Evolutionary conservation across 2,329 filamentous ascomycete species (phyloP).

Genomic region (Botryotinia globosa): DNA sequence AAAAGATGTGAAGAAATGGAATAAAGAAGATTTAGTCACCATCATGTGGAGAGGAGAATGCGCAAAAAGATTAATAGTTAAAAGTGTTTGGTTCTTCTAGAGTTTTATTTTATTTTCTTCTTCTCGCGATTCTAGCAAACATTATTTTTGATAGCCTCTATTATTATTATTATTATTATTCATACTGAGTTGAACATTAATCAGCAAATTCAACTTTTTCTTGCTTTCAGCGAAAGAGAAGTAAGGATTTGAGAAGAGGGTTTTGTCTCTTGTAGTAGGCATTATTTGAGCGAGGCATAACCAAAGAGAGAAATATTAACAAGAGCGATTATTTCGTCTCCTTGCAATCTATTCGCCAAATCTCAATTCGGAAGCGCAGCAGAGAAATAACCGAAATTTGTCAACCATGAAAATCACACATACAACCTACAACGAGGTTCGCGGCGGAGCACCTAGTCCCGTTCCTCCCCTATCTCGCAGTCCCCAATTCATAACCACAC

Average conservation of each 20-base stretch:
- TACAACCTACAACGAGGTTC: slow-evolving; percentile 8
- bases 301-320: not conserved
- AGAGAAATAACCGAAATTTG: not conserved
- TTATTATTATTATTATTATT: not conserved
- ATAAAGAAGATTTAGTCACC: slow-evolving; percentile 3
- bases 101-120: not conserved
- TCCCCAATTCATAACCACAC: not conserved
- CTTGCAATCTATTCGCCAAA: not conserved
- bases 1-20: not conserved
- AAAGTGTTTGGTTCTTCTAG: not conserved
- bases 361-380: not conserved
- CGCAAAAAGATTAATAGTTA: not conserved
- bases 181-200: not conserved
- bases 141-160: not conserved
- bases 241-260: not conserved
- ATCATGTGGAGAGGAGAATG: not conserved
- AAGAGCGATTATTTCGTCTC: not conserved
- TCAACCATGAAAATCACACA: slow-evolving; percentile 2
- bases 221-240: not conserved
- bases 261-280: not conserved
- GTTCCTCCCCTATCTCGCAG: not conserved
- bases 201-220: not conserved
- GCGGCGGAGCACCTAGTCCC: not conserved
- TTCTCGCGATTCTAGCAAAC: not conserved
- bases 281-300: not conserved